Conservation (phyloP, 345 rosid genomes). For the Eucalyptus virginea region DNA sequence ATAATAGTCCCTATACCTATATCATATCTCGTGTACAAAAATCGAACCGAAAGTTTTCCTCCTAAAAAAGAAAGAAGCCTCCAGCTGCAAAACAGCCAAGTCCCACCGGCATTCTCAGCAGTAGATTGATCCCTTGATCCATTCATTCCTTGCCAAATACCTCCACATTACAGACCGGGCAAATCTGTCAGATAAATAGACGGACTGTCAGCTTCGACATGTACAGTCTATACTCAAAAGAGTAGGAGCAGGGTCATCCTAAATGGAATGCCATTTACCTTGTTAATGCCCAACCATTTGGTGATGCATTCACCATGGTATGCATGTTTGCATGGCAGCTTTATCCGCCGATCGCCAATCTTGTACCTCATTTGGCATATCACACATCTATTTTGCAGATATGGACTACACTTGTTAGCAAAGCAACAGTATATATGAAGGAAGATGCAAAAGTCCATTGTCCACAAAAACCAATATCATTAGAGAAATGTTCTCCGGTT, state of each 20-base stretch:
- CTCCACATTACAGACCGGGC: conserved; percentile 57
- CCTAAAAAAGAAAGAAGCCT: neutral
- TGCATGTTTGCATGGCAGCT: conserved; percentile 52
- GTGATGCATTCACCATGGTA: conserved; percentile 55
- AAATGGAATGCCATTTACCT: conserved; percentile 18
- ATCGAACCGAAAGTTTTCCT: neutral
- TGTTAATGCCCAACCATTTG: conserved; percentile 64
- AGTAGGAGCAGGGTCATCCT: neutral
- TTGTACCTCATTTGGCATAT: conserved; percentile 60
- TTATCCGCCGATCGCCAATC: conserved; percentile 44
- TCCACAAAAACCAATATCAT: neutral
- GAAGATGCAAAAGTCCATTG: neutral
- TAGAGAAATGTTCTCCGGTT: neutral
- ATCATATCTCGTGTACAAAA: neutral
- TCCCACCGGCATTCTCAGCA: neutral
- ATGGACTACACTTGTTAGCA: neutral
- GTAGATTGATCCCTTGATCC: neutral
- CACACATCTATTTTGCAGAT: conserved; percentile 31
- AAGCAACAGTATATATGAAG: neutral
- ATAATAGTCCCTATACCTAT: neutral
- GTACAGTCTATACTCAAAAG: neutral
- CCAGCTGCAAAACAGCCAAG: neutral
- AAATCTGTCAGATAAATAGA: conserved; percentile 16
- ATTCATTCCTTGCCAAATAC: conserved; percentile 33
- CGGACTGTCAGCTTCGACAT: neutral